phyloP scores from a whole-genome alignment of 192 early-diverging fungal species.

The Backusella parvicylindrica region DNA sequence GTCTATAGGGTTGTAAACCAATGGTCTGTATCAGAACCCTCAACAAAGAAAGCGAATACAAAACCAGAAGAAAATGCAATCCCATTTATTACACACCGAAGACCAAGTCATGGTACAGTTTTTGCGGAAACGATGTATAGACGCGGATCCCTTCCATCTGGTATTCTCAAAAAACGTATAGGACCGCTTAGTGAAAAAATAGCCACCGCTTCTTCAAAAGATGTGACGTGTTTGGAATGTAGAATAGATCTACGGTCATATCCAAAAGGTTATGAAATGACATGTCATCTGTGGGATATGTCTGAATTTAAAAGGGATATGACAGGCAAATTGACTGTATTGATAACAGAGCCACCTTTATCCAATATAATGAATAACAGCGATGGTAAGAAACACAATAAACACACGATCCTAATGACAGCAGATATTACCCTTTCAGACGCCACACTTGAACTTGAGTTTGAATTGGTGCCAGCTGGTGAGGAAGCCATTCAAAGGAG shows the following conservation, averaged over 20 bases:
- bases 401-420: slow-evolving; percentile 4
- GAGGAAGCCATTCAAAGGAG: neutral
- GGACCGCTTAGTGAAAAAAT: neutral
- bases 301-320: slow-evolving; percentile 12
- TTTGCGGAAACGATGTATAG: neutral
- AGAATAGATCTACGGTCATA: neutral
- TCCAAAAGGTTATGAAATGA: slow-evolving; percentile 6
- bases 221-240: neutral
- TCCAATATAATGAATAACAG: slow-evolving; percentile 15
- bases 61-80: neutral
- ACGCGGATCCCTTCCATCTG: neutral
- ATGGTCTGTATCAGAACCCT: neutral
- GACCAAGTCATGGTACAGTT: neutral
- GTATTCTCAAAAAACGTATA: neutral
- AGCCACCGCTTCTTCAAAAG: neutral
- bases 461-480: slow-evolving; percentile 6
- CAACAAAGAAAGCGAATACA: neutral
- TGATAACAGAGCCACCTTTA: slow-evolving; percentile 13
- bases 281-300: neutral
- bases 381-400: slow-evolving; percentile 7
- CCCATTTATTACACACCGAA: neutral
- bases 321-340: slow-evolving; percentile 3
- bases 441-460: slow-evolving; percentile 10
- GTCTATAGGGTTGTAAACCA: neutral
- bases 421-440: neutral